Evolutionary conservation across 2,329 filamentous ascomycete genomes (phyloP).

Genomic region (Pseudonectria buxi): DNA sequence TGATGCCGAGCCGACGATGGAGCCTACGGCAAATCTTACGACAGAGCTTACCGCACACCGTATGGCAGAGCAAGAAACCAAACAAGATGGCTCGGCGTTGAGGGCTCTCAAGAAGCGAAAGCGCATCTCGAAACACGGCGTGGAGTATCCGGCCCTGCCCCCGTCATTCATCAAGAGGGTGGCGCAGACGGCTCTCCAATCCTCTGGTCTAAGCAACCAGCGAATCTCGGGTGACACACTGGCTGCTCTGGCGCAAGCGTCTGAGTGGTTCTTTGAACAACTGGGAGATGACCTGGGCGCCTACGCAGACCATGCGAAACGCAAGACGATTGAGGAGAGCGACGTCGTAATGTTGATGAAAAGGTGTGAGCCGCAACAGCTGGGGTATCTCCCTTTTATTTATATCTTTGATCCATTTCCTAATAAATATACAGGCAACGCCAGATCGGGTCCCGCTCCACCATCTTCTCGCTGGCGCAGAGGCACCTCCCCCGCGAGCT

Average conservation of each 20-base stretch:
- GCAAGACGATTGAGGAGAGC: slow-evolving; percentile 79
- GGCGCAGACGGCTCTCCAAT: slow-evolving; percentile 63
- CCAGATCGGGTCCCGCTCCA: slow-evolving; percentile 63
- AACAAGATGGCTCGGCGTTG: slow-evolving; percentile 1
- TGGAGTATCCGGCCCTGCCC: slow-evolving; percentile 70
- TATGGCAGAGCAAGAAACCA: neutral
- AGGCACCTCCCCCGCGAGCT: slow-evolving; percentile 76
- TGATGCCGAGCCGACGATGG: neutral
- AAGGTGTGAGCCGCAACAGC: slow-evolving; percentile 50
- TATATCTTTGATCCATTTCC: slow-evolving; percentile 12
- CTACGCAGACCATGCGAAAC: slow-evolving; percentile 74
- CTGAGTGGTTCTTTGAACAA: slow-evolving; percentile 91
- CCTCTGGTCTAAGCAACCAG: slow-evolving; percentile 56
- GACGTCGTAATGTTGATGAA: slow-evolving; percentile 78
- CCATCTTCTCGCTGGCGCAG: slow-evolving; percentile 78
- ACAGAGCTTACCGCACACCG: too few relatives aligned
- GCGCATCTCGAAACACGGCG: slow-evolving; percentile 60
- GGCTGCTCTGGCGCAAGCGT: slow-evolving; percentile 68
- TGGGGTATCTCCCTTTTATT: slow-evolving; percentile 16
- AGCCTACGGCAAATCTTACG: too few relatives aligned
- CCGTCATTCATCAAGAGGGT: slow-evolving; percentile 66
- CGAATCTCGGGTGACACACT: slow-evolving; percentile 70
- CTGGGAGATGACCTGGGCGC: slow-evolving; percentile 70
- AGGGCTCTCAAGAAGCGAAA: slow-evolving; percentile 32
- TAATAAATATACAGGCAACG: slow-evolving; percentile 58